Evolutionary conservation across 345 rosid genomes (phyloP), one percentile per base, ranked within the genome.

Genomic region (Brassica incana): DNA sequence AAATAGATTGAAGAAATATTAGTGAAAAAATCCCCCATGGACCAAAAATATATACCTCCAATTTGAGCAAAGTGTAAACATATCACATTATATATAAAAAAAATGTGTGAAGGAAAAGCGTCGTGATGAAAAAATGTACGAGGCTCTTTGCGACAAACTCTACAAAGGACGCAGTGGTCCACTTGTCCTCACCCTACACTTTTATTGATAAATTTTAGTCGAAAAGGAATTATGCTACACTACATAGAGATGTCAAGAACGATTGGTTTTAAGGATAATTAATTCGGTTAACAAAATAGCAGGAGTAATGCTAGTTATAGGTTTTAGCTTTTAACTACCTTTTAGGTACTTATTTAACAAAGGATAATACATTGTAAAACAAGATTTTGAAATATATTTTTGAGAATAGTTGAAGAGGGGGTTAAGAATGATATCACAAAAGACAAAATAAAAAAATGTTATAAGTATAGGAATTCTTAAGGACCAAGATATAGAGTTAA

Each of bases 131-230:
- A 40, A 68, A 27, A 14, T 23, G 59, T 38, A 33, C 6, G 75
- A 63, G 56, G 75, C 72, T 72, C 76, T 71, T 54, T 71, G 81
- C 30, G 81, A 78, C 72, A 71, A 71, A 78, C 77, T 65, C 77
- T 78, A 78, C 33, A 58, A 78, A 65, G 72, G 72, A 65, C 11
- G 23, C 10, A 65, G 3, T 78, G 81, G 77, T 78, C 77, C 77
- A 65, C 59, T 78, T 77, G 81, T 78, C 81, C 77, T 72, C 62
- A 56, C 67, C 50, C 77, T 72, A 65, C 64, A 38, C 71, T 18
- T 43, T 63, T 25, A 60, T 30, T 69, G 27, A 77, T 43, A 40
- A 16, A 56, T 58, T 75, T 38, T 23, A 12, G n/a, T 6, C 15
- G 16, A 27, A 61, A 61, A 61, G 8, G 65, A 29, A 3, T 29